Percentiles rank a stretch among this genome's conserved stretches.
Conservation (phyloP, 208 protist species). For the Trypanosoma vivax region DNA sequence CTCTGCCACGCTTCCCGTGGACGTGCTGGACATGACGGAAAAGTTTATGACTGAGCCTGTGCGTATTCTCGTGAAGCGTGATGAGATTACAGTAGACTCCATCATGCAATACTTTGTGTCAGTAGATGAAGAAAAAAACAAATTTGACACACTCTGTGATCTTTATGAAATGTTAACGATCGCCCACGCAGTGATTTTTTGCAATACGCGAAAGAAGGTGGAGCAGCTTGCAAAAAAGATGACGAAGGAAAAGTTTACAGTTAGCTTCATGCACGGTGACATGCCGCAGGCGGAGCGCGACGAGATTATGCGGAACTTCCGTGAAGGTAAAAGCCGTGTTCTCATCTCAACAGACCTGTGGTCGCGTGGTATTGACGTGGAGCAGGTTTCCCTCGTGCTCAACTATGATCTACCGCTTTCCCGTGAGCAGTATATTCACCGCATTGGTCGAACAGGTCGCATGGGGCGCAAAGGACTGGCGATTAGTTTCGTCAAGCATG, state of each 20-base stretch:
- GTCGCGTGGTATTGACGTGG: constrained; percentile 95
- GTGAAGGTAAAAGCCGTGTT: constrained; percentile 93
- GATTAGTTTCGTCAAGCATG: constrained; percentile 97
- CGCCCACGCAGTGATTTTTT: constrained; percentile 98
- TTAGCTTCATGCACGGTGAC: constrained; percentile 95
- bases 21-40: constrained; percentile 93
- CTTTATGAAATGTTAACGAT: constrained; percentile 98
- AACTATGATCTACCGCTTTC: constrained; percentile 97
- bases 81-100: constrained; percentile 98
- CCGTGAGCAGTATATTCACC: constrained; percentile 91
- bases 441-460: constrained; percentile 95
- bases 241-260: constrained; percentile 93
- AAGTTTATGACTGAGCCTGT: constrained; percentile 98
- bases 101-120: constrained; percentile 98
- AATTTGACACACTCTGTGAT: constrained; percentile 99
- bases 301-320: constrained; percentile 97
- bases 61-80: constrained; percentile 97
- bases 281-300: constrained; percentile 98
- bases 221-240: constrained; percentile 98
- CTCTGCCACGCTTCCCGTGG: constrained; percentile 82
- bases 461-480: constrained; percentile 98
- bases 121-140: constrained; percentile 97
- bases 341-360: constrained; percentile 99
- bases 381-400: constrained; percentile 96
- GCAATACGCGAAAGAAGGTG: constrained; percentile 98